These are phyloP conservation scores for Pseudonitzschia delicatissima DNA, from an alignment of 108 stramenopile species.

Conservation along the genomic window DNA sequence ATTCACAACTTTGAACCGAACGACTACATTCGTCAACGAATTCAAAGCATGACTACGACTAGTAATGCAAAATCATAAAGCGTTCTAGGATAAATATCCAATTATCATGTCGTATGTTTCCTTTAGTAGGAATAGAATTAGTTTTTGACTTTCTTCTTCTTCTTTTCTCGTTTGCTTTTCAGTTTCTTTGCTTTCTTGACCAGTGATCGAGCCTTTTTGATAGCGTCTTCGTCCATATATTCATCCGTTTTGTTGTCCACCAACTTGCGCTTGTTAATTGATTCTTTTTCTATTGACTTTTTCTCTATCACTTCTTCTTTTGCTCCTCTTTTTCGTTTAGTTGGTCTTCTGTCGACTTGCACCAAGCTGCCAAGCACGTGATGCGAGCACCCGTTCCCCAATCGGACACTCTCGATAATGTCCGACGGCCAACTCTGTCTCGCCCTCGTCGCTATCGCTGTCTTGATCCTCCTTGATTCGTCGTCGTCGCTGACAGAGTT, in stretches of 20 bases:
- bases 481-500: constrained; percentile 23
- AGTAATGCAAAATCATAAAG: background rate
- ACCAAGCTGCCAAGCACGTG: constrained; percentile 76
- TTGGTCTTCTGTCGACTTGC: too few relatives aligned
- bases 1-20: constrained; percentile 33
- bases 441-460: constrained; percentile 32
- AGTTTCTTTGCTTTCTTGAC: constrained; percentile 71
- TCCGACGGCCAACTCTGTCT: constrained; percentile 70
- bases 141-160: constrained; percentile 34
- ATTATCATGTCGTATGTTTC: too few relatives aligned
- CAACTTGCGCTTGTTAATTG: constrained; percentile 10
- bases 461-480: constrained; percentile 16
- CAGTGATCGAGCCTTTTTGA: constrained; percentile 71
- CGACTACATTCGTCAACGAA: constrained; percentile 10
- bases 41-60: background rate
- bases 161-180: constrained; percentile 59
- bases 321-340: constrained; percentile 16
- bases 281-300: constrained; percentile 14
- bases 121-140: too few relatives aligned
- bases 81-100: too few relatives aligned
- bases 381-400: constrained; percentile 83
- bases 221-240: constrained; percentile 47
- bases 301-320: constrained; percentile 28
- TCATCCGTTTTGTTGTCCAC: constrained; percentile 16
- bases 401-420: constrained; percentile 68